Conservation (phyloP, 169 alveolate species). For the Eimeria acervulina region DNA sequence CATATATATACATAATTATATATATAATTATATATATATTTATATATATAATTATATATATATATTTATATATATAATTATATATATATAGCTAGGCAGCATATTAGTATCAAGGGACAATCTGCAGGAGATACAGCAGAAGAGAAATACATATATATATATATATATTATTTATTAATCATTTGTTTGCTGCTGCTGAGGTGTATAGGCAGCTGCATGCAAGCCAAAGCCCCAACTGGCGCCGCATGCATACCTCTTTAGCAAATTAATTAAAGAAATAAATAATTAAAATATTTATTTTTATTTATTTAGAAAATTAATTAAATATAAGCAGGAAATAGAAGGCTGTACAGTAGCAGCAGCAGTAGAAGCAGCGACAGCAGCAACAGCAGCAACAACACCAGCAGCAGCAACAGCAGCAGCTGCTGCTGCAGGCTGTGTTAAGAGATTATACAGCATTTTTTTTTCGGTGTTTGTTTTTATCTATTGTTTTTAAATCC, state of each 20-base stretch:
- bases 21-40: no score
- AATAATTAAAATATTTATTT: no score
- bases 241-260: background rate
- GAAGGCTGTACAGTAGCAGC: background rate
- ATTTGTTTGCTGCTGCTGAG: background rate
- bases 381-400: constrained; percentile 5
- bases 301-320: no score
- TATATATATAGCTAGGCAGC: background rate
- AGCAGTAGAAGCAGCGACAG: background rate
- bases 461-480: no score
- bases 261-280: no score
- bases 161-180: background rate
- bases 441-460: no score
- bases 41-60: no score
- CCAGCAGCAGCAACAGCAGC: constrained; percentile 22
- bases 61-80: background rate
- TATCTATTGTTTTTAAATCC: no score
- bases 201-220: no score
- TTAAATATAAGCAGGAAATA: background rate
- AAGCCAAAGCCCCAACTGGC: background rate
- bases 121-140: background rate
- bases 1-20: background rate
- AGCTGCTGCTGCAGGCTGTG: constrained; percentile 33
- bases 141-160: no score
- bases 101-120: background rate